Evolutionary conservation across 345 rosid genomes (phyloP).

Genomic region (Corymbia maculata): DNA sequence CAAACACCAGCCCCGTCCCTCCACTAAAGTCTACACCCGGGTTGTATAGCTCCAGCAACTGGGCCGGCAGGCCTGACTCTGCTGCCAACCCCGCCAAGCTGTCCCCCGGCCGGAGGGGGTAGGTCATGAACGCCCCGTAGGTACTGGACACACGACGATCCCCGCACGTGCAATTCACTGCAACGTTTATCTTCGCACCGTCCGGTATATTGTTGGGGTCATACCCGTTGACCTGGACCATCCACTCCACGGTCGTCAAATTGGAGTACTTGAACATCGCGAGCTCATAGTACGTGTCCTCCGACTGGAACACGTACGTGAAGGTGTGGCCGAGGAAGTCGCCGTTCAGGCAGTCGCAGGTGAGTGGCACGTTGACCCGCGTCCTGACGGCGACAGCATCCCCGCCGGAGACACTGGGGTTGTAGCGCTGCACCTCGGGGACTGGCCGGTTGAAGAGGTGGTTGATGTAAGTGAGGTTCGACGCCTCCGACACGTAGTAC

Average conservation of each 20-base stretch:
- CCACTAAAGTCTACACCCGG: conserved; percentile 15
- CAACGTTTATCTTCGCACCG: conserved; percentile 16
- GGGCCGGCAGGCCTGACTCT: conserved; percentile 6
- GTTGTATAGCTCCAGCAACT: conserved; percentile 22
- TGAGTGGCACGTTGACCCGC: conserved; percentile 27
- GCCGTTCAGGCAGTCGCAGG: conserved; percentile 39
- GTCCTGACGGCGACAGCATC: conserved; percentile 1
- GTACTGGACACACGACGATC: conserved; percentile 14
- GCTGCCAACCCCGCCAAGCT: conserved; percentile 13
- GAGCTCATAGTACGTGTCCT: conserved; percentile 16
- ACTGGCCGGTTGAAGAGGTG: conserved; percentile 4
- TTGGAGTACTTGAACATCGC: conserved; percentile 19
- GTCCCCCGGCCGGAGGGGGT: conserved; percentile 24
- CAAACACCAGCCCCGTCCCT: conserved; percentile 27
- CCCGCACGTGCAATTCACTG: conserved; percentile 47
- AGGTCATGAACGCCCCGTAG: conserved; percentile 32
- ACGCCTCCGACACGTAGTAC: conserved; percentile 22
- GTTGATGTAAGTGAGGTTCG: conserved; percentile 33
- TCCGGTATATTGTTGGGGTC: conserved; percentile 13
- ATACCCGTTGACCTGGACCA: conserved; percentile 22
- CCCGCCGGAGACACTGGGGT: conserved; percentile 6
- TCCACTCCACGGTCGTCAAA: conserved; percentile 32
- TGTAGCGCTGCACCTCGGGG: conserved; percentile 18
- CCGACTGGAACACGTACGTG: conserved; percentile 10
- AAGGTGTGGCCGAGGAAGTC: conserved; percentile 42